phyloP scores from a whole-genome alignment of 2,329 filamentous ascomycete species.

The Alternaria sp. region DNA sequence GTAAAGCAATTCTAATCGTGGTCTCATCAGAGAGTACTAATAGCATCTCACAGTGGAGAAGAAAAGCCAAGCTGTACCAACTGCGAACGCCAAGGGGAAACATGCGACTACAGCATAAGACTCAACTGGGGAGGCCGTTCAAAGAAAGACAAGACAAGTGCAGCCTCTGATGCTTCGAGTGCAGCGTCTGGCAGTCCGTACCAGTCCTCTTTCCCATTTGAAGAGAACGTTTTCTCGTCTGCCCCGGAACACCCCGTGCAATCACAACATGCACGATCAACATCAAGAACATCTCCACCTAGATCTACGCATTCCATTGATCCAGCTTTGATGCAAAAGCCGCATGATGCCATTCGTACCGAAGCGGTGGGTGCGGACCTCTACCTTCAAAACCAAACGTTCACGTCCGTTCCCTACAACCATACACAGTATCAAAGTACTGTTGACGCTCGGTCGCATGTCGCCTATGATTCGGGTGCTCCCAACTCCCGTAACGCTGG shows the following conservation, averaged over 20 bases:
- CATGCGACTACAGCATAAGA: constrained; percentile 81
- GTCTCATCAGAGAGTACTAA: background rate
- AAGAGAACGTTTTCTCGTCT: constrained; percentile 30
- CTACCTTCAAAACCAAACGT: constrained; percentile 14
- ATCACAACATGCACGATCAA: constrained; percentile 32
- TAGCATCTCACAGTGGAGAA: constrained; percentile 63
- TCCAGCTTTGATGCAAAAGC: constrained; percentile 31
- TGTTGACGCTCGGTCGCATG: constrained; percentile 34
- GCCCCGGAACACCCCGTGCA: constrained; percentile 21
- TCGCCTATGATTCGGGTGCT: constrained; percentile 22
- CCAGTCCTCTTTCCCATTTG: constrained; percentile 37
- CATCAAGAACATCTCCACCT: constrained; percentile 31
- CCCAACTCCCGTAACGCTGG: constrained; percentile 20
- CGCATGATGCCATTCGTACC: constrained; percentile 15
- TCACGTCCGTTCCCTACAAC: constrained; percentile 15
- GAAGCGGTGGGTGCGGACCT: constrained; percentile 22
- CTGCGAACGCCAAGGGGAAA: constrained; percentile 73
- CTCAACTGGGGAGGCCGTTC: constrained; percentile 80
- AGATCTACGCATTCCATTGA: constrained; percentile 34
- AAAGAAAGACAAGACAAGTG: constrained; percentile 61
- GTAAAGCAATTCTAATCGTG: constrained; percentile 42
- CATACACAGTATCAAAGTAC: constrained; percentile 27
- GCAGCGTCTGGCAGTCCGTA: constrained; percentile 36
- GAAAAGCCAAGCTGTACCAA: constrained; percentile 75
- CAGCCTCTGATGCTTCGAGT: constrained; percentile 33